A percentile compares a stretch with the other conserved stretches of the same genome.
Evolutionary conservation across 257 asterid species (phyloP).

Genomic region (Cinchona pubescens): DNA sequence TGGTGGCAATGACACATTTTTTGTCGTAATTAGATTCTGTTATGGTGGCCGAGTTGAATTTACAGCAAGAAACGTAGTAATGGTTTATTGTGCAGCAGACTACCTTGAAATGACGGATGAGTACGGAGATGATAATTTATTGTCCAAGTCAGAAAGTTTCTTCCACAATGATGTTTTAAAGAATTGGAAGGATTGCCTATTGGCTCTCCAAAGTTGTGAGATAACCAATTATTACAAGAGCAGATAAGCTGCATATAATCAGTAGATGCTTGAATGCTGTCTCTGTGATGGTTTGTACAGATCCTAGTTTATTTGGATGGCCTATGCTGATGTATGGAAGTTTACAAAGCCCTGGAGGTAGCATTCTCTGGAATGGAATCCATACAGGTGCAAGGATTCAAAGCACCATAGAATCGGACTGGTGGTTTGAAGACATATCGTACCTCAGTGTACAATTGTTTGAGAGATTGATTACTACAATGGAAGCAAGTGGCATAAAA

Average conservation of each 20-base stretch:
- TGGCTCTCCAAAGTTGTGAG: constrained; percentile 88
- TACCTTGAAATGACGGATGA: constrained; percentile 78
- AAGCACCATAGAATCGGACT: constrained; percentile 63
- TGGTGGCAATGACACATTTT: constrained; percentile 70
- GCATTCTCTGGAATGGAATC: constrained; percentile 96
- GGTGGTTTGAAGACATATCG: constrained; percentile 96
- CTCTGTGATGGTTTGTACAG: constrained; percentile 88
- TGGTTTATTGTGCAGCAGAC: constrained; percentile 78
- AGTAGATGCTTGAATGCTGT: constrained; percentile 61
- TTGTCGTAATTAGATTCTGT: constrained; percentile 64
- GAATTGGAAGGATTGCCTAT: constrained; percentile 84
- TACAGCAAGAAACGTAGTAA: constrained; percentile 69
- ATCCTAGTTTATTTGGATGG: constrained; percentile 92
- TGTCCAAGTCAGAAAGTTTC: constrained; percentile 60
- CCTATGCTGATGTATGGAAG: constrained; percentile 97
- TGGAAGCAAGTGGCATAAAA: constrained; percentile 73
- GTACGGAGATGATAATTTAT: constrained; percentile 76
- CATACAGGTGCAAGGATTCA: constrained; percentile 87
- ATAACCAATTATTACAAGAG: constrained; percentile 55
- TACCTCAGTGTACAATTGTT: constrained; percentile 70
- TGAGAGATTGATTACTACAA: constrained; percentile 59
- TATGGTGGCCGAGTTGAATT: constrained; percentile 63
- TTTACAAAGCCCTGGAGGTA: constrained; percentile 95
- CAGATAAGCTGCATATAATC: constrained; percentile 69
- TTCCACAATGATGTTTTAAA: constrained; percentile 60